A percentile compares a stretch with the other conserved stretches of the same genome.
Conservation (phyloP, 768 basidiomycete genomes). For the Tricholomella constricta region DNA sequence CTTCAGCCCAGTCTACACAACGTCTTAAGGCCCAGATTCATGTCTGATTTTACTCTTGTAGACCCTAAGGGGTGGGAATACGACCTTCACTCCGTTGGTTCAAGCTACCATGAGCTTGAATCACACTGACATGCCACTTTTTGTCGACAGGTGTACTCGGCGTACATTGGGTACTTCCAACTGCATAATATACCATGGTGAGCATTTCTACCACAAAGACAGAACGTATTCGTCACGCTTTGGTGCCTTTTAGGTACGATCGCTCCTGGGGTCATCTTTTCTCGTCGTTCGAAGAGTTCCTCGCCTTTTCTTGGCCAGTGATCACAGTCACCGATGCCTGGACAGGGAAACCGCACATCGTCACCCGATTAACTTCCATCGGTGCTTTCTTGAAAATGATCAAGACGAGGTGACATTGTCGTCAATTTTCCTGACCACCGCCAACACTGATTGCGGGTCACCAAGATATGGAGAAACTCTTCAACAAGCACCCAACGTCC, state of each 20-base stretch:
- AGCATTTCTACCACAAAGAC: not conserved
- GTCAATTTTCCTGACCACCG: not conserved
- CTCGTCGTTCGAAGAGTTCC: conserved; percentile 76
- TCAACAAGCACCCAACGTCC: conserved; percentile 71
- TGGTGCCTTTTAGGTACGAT: conserved; percentile 62
- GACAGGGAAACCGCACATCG: conserved; percentile 77
- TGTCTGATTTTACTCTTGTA: conserved; percentile 74
- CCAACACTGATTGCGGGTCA: not conserved
- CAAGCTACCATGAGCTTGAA: not conserved
- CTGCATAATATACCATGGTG: conserved; percentile 69
- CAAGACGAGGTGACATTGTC: conserved; percentile 62
- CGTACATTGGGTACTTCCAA: conserved; percentile 81
- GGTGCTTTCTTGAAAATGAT: conserved; percentile 84
- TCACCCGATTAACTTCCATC: conserved; percentile 72
- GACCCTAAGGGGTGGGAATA: conserved; percentile 80
- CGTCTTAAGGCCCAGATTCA: conserved; percentile 20
- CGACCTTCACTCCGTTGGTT: conserved; percentile 73
- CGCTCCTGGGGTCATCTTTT: conserved; percentile 80
- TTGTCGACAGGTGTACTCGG: conserved; percentile 58
- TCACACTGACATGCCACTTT: not conserved
- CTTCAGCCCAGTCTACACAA: not conserved
- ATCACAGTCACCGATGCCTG: conserved; percentile 73
- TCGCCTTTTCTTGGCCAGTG: conserved; percentile 82
- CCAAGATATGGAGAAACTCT: conserved; percentile 77
- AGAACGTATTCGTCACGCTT: no score